Conservation (phyloP, 1,284 basidiomycete genomes). For the Heterobasidion annosum region DNA sequence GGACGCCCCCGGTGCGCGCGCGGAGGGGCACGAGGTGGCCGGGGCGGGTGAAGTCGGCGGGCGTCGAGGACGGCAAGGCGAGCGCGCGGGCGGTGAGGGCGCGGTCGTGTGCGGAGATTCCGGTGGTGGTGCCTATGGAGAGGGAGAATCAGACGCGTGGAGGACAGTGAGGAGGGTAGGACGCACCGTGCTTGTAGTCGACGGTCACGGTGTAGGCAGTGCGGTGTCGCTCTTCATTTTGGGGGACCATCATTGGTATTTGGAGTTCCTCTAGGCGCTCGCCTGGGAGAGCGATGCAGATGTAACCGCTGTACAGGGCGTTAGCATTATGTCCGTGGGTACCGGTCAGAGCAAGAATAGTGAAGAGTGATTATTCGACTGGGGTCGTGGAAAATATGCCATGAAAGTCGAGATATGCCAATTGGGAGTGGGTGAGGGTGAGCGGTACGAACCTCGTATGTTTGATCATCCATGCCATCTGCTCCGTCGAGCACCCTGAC, state of each 20-base stretch:
- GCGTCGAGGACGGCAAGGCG: slow-evolving; percentile 44
- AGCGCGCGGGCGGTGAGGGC: slow-evolving; percentile 82
- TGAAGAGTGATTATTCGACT: neutral
- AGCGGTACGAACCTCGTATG: slow-evolving; percentile 70
- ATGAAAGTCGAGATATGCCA: neutral
- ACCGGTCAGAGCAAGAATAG: neutral
- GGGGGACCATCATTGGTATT: slow-evolving; percentile 89
- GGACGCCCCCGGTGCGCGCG: slow-evolving; percentile 79
- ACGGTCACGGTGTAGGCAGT: slow-evolving; percentile 98
- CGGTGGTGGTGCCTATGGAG: slow-evolving; percentile 77
- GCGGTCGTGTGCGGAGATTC: slow-evolving; percentile 95
- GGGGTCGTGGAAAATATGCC: neutral
- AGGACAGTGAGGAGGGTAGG: neutral
- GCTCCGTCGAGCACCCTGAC: slow-evolving; percentile 77
- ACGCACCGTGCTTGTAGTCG: slow-evolving; percentile 80
- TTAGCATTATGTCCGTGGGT: neutral
- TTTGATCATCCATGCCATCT: slow-evolving; percentile 99
- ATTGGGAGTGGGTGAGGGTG: slow-evolving; percentile 2
- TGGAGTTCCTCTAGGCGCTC: slow-evolving; percentile 73
- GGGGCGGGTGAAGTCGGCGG: slow-evolving; percentile 85
- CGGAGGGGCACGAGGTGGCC: slow-evolving; percentile 95
- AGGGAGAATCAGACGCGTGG: neutral
- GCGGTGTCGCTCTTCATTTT: slow-evolving; percentile 86
- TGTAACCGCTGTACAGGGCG: slow-evolving; percentile 67
- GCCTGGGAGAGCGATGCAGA: slow-evolving; percentile 83